A percentile compares a stretch with the other conserved stretches of the same genome.
Evolutionary conservation across 2,329 filamentous ascomycete species (phyloP).

Genomic region (Magnaporthales sp.): DNA sequence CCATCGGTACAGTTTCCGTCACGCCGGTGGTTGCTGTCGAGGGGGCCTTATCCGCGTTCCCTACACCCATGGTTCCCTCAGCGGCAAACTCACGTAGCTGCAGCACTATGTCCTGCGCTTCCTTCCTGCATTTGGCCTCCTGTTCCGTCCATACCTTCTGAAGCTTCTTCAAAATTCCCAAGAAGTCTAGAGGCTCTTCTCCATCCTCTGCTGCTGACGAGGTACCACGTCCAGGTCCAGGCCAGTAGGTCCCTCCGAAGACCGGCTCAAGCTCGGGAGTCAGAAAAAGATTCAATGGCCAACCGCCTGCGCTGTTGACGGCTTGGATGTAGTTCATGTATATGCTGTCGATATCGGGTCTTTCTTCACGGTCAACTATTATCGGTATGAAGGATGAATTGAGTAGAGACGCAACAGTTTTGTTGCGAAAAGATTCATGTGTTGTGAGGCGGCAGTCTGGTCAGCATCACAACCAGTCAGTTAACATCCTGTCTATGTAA

Average conservation of each 20-base stretch:
- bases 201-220: conserved; percentile 26
- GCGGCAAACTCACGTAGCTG: conserved; percentile 83
- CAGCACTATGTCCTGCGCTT: conserved; percentile 71
- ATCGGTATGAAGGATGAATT: conserved; percentile 87
- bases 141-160: conserved; percentile 70
- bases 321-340: conserved; percentile 99
- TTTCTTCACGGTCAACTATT: conserved; percentile 87
- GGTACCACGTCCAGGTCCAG: conserved; percentile 52
- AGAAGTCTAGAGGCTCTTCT: conserved; percentile 63
- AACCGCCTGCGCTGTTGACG: conserved; percentile 80
- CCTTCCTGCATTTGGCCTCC: conserved; percentile 71
- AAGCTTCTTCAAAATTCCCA: conserved; percentile 76
- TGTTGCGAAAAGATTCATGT: conserved; percentile 81
- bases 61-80: conserved; percentile 61
- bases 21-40: conserved; percentile 10
- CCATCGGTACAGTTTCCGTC: conserved; percentile 6
- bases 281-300: conserved; percentile 94
- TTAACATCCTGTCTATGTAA: too few relatives aligned
- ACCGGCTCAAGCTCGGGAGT: conserved; percentile 89
- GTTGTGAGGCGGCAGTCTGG: conserved; percentile 84
- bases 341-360: conserved; percentile 87
- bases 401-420: conserved; percentile 69
- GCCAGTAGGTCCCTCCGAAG: conserved; percentile 95
- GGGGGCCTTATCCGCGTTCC: conserved; percentile 11
- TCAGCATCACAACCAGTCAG: too few relatives aligned